These are phyloP conservation scores for Cercospora sojina DNA, from an alignment of 2,329 filamentous ascomycete genomes.

Conservation along the genomic window DNA sequence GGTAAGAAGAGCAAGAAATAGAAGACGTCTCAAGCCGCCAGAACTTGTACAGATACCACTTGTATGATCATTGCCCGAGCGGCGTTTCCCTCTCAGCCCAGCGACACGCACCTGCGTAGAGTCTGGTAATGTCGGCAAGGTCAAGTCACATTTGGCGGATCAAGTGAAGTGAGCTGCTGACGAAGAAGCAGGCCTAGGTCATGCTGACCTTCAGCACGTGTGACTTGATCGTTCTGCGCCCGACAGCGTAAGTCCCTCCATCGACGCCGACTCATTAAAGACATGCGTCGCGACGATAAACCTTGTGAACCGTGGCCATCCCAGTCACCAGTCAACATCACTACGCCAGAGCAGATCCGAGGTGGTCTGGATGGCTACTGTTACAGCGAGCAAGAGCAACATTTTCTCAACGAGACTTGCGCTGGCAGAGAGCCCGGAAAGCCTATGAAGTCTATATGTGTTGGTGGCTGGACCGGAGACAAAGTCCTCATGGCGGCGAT, in stretches of 20 bases:
- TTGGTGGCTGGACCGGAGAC: neutral
- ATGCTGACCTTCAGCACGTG: neutral
- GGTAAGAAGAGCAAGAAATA: conserved; percentile 22
- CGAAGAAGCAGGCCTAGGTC: neutral
- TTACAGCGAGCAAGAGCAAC: neutral
- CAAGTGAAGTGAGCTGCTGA: neutral
- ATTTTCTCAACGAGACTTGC: neutral
- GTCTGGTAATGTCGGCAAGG: neutral
- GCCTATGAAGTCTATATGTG: neutral
- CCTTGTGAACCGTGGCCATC: neutral
- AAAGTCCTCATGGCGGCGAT: neutral
- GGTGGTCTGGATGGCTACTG: neutral
- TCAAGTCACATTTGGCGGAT: neutral
- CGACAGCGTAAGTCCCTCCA: neutral
- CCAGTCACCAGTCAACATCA: neutral
- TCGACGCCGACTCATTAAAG: no score
- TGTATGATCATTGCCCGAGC: conserved; percentile 7
- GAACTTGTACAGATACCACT: conserved; percentile 11
- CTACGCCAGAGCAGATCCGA: neutral
- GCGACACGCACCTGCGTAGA: neutral
- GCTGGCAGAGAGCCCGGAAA: neutral
- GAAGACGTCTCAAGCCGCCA: neutral
- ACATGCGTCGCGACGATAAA: neutral
- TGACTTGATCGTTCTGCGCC: neutral
- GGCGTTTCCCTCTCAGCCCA: neutral